phyloP scores from a whole-genome alignment of 2,329 filamentous ascomycete genomes.

The Xylariaceae sp. region DNA sequence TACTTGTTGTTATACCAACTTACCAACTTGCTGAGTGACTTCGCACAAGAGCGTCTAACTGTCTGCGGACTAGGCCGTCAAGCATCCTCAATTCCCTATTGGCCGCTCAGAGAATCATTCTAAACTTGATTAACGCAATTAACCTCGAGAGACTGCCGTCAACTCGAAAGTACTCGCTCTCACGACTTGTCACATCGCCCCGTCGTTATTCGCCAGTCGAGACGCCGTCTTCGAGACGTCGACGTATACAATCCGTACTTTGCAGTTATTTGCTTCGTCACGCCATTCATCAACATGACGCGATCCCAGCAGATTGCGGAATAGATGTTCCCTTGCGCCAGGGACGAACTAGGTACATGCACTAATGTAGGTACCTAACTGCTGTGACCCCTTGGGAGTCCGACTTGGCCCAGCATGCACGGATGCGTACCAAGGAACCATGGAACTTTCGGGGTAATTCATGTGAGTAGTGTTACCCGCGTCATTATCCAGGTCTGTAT shows the following conservation, averaged over 20 bases:
- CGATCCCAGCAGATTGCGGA: background rate
- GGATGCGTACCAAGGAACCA: background rate
- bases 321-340: background rate
- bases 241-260: too few relatives aligned
- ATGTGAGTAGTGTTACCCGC: background rate
- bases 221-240: too few relatives aligned
- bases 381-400: background rate
- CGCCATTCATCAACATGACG: background rate
- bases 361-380: background rate
- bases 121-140: too few relatives aligned
- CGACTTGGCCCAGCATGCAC: background rate
- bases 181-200: background rate
- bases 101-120: too few relatives aligned
- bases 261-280: background rate
- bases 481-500: background rate
- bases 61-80: too few relatives aligned
- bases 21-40: too few relatives aligned
- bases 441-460: background rate
- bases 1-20: background rate
- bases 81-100: too few relatives aligned
- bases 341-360: background rate
- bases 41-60: too few relatives aligned
- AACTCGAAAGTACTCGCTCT: background rate
- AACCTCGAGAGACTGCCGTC: too few relatives aligned
- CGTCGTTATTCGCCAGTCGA: too few relatives aligned